These are phyloP conservation scores for Trichomonascus vanleenenianus DNA, from an alignment of 805 yeast genomes.

Conservation along the genomic window DNA sequence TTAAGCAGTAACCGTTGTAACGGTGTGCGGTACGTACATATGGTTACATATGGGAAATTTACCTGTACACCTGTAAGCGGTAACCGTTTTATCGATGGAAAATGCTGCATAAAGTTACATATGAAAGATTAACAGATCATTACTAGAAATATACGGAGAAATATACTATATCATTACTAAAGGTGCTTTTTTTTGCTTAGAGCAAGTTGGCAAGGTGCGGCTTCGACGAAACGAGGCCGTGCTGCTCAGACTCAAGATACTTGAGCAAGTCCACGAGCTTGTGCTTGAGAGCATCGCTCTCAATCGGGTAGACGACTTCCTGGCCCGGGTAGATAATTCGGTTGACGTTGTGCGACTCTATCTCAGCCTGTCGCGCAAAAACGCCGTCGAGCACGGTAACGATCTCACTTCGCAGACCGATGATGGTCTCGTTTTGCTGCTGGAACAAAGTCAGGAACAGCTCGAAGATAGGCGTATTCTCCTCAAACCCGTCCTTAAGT, in stretches of 20 bases:
- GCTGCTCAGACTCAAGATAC: constrained; percentile 56
- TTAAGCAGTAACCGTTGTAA: too few relatives aligned
- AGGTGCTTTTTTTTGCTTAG: too few relatives aligned
- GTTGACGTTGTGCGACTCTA: constrained; percentile 30
- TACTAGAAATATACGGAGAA: too few relatives aligned
- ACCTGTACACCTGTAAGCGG: too few relatives aligned
- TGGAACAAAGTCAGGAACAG: constrained; percentile 67
- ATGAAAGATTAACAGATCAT: too few relatives aligned
- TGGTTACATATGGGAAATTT: too few relatives aligned
- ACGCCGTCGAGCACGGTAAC: constrained; percentile 62
- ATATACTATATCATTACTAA: too few relatives aligned
- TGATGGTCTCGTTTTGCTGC: constrained; percentile 47
- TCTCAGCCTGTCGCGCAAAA: constrained; percentile 68
- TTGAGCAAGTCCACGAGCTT: constrained; percentile 66
- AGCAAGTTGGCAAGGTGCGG: not conserved
- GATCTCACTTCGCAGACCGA: constrained; percentile 34
- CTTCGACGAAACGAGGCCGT: constrained; percentile 34
- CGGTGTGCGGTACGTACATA: too few relatives aligned
- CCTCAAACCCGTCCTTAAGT: constrained; percentile 81
- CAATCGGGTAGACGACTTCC: constrained; percentile 47
- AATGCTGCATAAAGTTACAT: too few relatives aligned
- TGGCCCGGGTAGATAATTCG: constrained; percentile 35
- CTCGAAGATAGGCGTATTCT: constrained; percentile 83
- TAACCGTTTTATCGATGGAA: too few relatives aligned
- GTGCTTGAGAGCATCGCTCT: constrained; percentile 52